Percentiles rank a stretch among this genome's conserved stretches.
Evolutionary conservation across 176 grass and related monocot species (phyloP).

Genomic region (sorghum (Sorghum bicolor)): Sorghum_bicolor_NCBIv3 NC_012872.2:273501-274000

Average conservation of each 20-base stretch:
- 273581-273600: not conserved
- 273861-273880: constrained; percentile 64
- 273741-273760: constrained; percentile 99
- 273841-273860: constrained; percentile 9
- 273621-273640: not conserved
- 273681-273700: not conserved
- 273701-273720: constrained; percentile 73
- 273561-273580: not conserved
- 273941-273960: constrained; percentile 48
- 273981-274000: not conserved
- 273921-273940: constrained; percentile 98
- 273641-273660: not conserved
- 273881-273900: constrained; percentile 99
- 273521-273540: not conserved
- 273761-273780: constrained; percentile 57
- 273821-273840: not conserved
- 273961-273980: not conserved
- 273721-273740: constrained; percentile 67
- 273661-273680: not conserved
- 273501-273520: not conserved
- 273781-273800: not conserved
- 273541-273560: not conserved
- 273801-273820: no score
- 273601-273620: not conserved
- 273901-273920: constrained; percentile 99